Evolutionary conservation across 495 filamentous ascomycete species (phyloP).

Genomic region (Xylaria castorea): DNA sequence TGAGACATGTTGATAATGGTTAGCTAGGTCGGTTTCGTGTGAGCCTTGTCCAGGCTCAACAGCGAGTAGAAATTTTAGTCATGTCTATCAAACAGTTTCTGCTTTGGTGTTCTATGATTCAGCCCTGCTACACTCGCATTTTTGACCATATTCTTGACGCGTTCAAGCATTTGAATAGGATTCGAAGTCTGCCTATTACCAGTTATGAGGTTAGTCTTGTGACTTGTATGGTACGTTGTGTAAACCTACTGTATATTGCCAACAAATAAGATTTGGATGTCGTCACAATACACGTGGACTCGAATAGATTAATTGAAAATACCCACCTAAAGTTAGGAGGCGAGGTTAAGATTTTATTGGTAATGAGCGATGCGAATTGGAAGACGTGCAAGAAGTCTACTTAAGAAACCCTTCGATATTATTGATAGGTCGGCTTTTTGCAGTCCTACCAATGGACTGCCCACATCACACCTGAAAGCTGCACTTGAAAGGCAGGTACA

Average conservation of each 20-base stretch:
- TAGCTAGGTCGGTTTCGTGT: neutral
- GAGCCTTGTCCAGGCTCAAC: neutral
- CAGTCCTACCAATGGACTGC: neutral
- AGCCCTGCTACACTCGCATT: neutral
- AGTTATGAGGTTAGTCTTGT: neutral
- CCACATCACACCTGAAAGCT: neutral
- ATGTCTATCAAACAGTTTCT: neutral
- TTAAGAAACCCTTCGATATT: no score
- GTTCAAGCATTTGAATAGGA: neutral
- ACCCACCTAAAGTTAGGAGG: neutral
- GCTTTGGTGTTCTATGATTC: neutral
- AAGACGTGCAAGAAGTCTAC: neutral
- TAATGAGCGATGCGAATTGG: neutral
- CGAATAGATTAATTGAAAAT: neutral
- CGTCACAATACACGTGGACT: constrained; percentile 5
- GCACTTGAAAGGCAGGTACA: constrained; percentile 4
- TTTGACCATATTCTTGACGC: neutral
- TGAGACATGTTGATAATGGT: neutral
- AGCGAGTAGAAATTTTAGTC: neutral
- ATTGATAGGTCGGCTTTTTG: neutral
- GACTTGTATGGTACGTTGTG: neutral
- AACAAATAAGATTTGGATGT: neutral
- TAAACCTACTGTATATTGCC: neutral
- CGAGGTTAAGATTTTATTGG: neutral
- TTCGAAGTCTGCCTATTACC: neutral